Base-by-base conservation (phyloP, 805 yeast genomes). In the Pichia nanzhaoensis region DNA sequence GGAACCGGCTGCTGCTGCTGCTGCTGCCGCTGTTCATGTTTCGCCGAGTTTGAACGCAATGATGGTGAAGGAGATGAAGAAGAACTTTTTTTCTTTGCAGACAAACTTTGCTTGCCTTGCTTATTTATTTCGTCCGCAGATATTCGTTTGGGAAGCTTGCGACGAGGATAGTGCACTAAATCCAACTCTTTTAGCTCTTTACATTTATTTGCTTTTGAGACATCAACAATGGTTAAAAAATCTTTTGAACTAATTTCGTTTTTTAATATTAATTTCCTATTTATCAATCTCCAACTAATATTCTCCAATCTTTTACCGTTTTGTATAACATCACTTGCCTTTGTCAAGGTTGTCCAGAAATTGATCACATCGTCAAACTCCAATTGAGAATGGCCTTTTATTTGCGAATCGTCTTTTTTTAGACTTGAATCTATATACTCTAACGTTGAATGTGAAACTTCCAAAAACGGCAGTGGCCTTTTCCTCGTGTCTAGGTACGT, bases 321-420 rank as follows among this genome's bases (percentile, higher is more conserved):
- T 32, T 51, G 50, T 16, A 65, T 56, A 39, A 56, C 55, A 37
- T 57, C 61, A 20, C 64, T 55, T 1, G 64, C 58, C 43, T 65
- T 64, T 10, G 60, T 59, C 13, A 65, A 41, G 2, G 72, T 70
- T 9, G 71, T 66, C 71, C 73, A 69, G 20, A 70, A 62, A 3
- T 68, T 62, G 24, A 70, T 51, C 3, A 69, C 66, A 41, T 65
- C 66, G 44, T 68, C 70, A 33, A 70, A 55, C 35, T 69, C 69
- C 12, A 67, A 52, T 3, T 3, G 56, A 43, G 4, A 47, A 41
- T 18, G 17, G 27, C 16, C 39, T 52, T 36, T 40, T 43, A 33
- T 30, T 31, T 37, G 37, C 28, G 38, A 34, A 31, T 37, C 28
- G 9, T 24, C 10, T 10, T 24, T 24, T 10, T 24, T 19, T 35